Percentiles rank a stretch among this genome's conserved stretches.
Conservation (phyloP, 805 yeast species). For the Grigorovia jiainica region DNA sequence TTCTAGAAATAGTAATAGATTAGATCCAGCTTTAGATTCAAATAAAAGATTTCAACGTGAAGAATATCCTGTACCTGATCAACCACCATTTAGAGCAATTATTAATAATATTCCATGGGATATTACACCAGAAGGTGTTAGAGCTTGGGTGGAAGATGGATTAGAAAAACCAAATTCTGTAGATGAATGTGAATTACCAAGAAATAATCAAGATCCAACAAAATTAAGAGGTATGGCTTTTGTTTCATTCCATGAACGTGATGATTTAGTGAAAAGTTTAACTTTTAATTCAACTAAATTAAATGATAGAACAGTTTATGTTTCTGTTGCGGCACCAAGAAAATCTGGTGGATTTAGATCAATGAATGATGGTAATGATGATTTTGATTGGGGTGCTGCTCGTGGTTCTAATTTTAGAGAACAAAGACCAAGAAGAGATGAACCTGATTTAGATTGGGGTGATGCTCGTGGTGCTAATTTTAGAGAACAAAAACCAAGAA, state of each 20-base stretch:
- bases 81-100: slow-evolving; percentile 88
- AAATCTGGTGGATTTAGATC: slow-evolving; percentile 32
- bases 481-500: slow-evolving; percentile 21
- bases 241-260: slow-evolving; percentile 70
- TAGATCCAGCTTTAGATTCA: slow-evolving; percentile 33
- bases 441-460: slow-evolving; percentile 36
- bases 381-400: slow-evolving; percentile 39
- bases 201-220: slow-evolving; percentile 50
- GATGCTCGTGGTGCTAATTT: slow-evolving; percentile 29
- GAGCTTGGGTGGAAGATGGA: slow-evolving; percentile 50
- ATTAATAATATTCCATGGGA: slow-evolving; percentile 82
- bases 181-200: slow-evolving; percentile 61
- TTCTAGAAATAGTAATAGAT: slow-evolving; percentile 19
- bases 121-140: slow-evolving; percentile 53
- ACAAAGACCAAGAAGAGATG: slow-evolving; percentile 21
- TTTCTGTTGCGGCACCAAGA: slow-evolving; percentile 73
- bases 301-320: slow-evolving; percentile 60
- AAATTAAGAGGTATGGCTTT: slow-evolving; percentile 83
- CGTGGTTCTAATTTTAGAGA: slow-evolving; percentile 25
- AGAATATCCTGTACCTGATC: slow-evolving; percentile 81
- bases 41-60: slow-evolving; percentile 34
- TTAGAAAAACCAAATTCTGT: slow-evolving; percentile 45
- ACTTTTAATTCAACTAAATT: slow-evolving; percentile 59
- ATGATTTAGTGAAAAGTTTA: slow-evolving; percentile 66
- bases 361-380: slow-evolving; percentile 31